Evolutionary conservation across 148 eudicot species (phyloP), one percentile per base, ranked within the genome.

Genomic region (Rheum nobile): DNA sequence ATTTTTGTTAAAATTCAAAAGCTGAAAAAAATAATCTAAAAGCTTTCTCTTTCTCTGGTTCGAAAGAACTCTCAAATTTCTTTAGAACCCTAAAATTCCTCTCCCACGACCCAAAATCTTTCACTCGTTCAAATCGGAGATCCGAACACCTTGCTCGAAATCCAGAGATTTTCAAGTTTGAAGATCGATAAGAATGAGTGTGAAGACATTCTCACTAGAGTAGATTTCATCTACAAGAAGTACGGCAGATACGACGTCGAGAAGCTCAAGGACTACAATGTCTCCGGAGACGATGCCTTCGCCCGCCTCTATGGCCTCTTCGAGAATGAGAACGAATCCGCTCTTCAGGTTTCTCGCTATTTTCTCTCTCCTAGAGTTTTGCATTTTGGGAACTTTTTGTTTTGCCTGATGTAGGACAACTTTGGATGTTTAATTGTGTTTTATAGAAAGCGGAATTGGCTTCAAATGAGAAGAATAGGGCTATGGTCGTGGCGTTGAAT

Each of bases 171-270:
- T 13, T 59, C 6, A 1, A 61, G 4, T 10, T 28, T 28, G 4
- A 65, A 65, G 65, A 50, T 43, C 22, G 65, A 22, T 77, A 82
- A 74, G 6, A 32, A 89, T 86, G 92, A 90, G 86, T 69, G 89
- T 95, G 77, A 86, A 91, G 97, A 95, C 74, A 77, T 95, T 67
- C 80, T 91, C 42, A 89, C 95, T 2, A 75, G 99, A 41, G 97
- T 95, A 11, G 97, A 95, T 50, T 83, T 92, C 71, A 95, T 95
- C 83, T 95, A 97, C 87, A 81, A 90, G 55, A 95, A 92, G 71
- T 95, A 95, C 81, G 97, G 91, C 77, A 88, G 80, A 24, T 95
- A 95, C 93, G 99, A 95, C 77, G 71, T 91, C 75, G 96, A 88
- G 16, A 89, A 88, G 73, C 96, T 80, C 31, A 83, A 85, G 67